Conservation (phyloP, 179 eudicot species). For the Beta lomatogona region DNA sequence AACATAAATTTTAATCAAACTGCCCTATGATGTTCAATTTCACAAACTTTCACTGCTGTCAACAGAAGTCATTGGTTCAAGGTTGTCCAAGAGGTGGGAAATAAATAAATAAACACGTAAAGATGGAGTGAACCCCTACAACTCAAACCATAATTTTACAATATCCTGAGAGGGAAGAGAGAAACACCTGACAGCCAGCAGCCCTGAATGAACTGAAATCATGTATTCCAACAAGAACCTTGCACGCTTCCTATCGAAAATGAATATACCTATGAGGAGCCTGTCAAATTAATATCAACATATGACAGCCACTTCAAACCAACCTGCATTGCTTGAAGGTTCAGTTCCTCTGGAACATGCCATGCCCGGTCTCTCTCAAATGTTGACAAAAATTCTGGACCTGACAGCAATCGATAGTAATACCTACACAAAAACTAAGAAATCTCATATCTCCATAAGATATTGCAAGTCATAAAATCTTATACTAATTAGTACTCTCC, state of each 20-base stretch:
- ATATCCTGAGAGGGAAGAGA: background rate
- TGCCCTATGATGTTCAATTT: background rate
- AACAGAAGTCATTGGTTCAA: no score
- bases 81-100: background rate
- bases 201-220: constrained; percentile 98
- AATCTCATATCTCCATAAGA: background rate
- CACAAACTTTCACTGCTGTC: background rate
- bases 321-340: constrained; percentile 88
- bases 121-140: background rate
- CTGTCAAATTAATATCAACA: background rate
- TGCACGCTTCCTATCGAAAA: constrained; percentile 71
- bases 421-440: constrained; percentile 47
- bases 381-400: constrained; percentile 66
- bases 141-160: background rate
- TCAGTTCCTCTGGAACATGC: constrained; percentile 88
- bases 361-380: constrained; percentile 91
- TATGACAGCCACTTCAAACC: constrained; percentile 10
- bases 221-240: constrained; percentile 76
- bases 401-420: constrained; percentile 83
- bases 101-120: background rate
- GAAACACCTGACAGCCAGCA: constrained; percentile 83
- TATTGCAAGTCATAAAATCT: background rate
- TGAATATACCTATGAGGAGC: background rate
- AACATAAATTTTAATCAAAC: no score
- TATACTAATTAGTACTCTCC: background rate